phyloP scores from a whole-genome alignment of 495 filamentous ascomycete species.

The Polyplosphaeria fusca region DNA sequence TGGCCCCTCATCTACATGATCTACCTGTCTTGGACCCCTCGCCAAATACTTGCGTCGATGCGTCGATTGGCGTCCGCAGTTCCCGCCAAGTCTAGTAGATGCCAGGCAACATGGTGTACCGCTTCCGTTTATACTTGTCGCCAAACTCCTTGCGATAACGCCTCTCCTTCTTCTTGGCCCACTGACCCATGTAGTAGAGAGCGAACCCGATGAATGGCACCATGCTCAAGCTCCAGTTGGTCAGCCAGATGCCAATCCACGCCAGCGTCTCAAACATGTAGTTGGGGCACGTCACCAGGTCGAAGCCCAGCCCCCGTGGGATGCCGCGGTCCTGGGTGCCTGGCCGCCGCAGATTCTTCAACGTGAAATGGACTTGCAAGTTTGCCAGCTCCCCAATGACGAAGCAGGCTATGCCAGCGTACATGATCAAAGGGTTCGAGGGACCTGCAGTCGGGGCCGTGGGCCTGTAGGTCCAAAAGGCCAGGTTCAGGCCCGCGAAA shows the following conservation, averaged over 20 bases:
- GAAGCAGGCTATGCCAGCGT: conserved; percentile 66
- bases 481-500: conserved; percentile 75
- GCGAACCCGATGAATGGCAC: conserved; percentile 68
- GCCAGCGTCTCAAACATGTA: conserved; percentile 89
- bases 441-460: conserved; percentile 54
- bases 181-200: conserved; percentile 70
- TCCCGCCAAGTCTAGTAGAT: conserved; percentile 44
- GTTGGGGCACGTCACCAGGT: conserved; percentile 88
- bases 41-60: too few relatives aligned
- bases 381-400: conserved; percentile 75
- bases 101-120: conserved; percentile 72
- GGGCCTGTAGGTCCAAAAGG: conserved; percentile 80
- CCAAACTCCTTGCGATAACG: conserved; percentile 86
- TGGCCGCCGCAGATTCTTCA: conserved; percentile 70
- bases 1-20: neutral
- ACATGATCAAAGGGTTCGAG: conserved; percentile 51
- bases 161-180: conserved; percentile 91
- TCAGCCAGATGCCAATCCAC: conserved; percentile 73
- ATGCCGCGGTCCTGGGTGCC: conserved; percentile 85
- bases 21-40: neutral
- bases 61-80: neutral
- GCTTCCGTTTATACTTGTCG: conserved; percentile 87
- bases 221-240: conserved; percentile 74
- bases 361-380: conserved; percentile 69
- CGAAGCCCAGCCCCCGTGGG: conserved; percentile 81